Percentiles rank a stretch among this genome's conserved stretches.
Conservation (phyloP, 805 yeast genomes). For the Nakazawaea anatomiae region DNA sequence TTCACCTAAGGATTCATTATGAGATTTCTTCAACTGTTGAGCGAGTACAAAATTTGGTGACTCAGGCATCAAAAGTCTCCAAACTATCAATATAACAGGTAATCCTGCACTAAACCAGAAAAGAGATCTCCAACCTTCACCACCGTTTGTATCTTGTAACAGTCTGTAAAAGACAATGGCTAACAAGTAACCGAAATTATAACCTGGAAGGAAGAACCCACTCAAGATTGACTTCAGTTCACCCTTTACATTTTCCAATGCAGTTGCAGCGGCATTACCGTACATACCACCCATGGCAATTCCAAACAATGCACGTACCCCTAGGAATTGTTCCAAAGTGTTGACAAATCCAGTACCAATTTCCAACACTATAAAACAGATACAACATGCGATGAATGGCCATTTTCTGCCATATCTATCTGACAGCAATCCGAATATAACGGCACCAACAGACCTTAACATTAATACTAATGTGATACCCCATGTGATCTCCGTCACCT, state of each 20-base stretch:
- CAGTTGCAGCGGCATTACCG: conserved; percentile 36
- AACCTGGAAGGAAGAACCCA: conserved; percentile 68
- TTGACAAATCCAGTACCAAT: conserved; percentile 49
- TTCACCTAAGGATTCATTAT: conserved; percentile 15
- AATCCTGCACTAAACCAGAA: conserved; percentile 75
- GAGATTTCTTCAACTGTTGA: conserved; percentile 18
- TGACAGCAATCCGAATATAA: conserved; percentile 41
- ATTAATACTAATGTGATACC: conserved; percentile 41
- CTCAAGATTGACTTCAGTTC: conserved; percentile 42
- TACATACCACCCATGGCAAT: conserved; percentile 45
- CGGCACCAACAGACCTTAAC: conserved; percentile 52
- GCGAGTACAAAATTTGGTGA: conserved; percentile 43
- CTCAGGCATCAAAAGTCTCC: conserved; percentile 58
- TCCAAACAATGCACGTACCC: conserved; percentile 49
- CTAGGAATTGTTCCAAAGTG: conserved; percentile 43
- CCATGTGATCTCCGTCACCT: conserved; percentile 43
- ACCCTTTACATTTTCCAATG: conserved; percentile 37
- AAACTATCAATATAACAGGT: conserved; percentile 49
- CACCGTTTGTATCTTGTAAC: conserved; percentile 35
- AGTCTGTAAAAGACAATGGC: conserved; percentile 52
- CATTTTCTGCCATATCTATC: conserved; percentile 48
- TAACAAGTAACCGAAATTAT: conserved; percentile 50
- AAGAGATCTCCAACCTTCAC: conserved; percentile 61
- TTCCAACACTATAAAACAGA: conserved; percentile 37
- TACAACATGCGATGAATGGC: conserved; percentile 37